These are phyloP conservation scores for Daldinia decipiens DNA, from an alignment of 495 filamentous ascomycete genomes.

Conservation along the genomic window DNA sequence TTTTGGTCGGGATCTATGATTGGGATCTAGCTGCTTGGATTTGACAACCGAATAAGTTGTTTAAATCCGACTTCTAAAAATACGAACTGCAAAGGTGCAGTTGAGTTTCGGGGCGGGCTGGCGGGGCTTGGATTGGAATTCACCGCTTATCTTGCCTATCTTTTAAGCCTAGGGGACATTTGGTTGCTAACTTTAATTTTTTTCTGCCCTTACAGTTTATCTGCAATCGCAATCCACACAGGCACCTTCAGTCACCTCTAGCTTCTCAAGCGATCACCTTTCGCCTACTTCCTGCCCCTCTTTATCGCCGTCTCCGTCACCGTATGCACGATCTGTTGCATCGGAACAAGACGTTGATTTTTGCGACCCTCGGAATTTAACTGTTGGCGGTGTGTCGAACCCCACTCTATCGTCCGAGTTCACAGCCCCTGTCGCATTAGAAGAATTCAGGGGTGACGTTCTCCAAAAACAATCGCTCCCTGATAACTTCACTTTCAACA, in stretches of 20 bases:
- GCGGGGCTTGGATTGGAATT: conserved; percentile 32
- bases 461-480: conserved; percentile 59
- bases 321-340: conserved; percentile 75
- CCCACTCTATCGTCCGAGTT: conserved; percentile 70
- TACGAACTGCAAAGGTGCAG: conserved; percentile 13
- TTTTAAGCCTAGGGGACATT: conserved; percentile 14
- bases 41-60: conserved; percentile 11
- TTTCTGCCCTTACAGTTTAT: conserved; percentile 68
- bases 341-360: conserved; percentile 81
- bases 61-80: conserved; percentile 16
- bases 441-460: conserved; percentile 73
- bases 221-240: conserved; percentile 67
- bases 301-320: conserved; percentile 82
- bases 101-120: conserved; percentile 22
- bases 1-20: not conserved
- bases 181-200: conserved; percentile 51
- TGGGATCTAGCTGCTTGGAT: not conserved
- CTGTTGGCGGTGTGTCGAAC: conserved; percentile 70
- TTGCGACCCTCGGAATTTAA: conserved; percentile 93
- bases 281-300: conserved; percentile 82
- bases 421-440: conserved; percentile 65
- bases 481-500: conserved; percentile 64
- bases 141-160: conserved; percentile 49
- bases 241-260: conserved; percentile 68
- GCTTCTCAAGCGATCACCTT: conserved; percentile 75